Evolutionary conservation across 2,329 filamentous ascomycete species (phyloP).

Genomic region (Colletotrichum musicola): DNA sequence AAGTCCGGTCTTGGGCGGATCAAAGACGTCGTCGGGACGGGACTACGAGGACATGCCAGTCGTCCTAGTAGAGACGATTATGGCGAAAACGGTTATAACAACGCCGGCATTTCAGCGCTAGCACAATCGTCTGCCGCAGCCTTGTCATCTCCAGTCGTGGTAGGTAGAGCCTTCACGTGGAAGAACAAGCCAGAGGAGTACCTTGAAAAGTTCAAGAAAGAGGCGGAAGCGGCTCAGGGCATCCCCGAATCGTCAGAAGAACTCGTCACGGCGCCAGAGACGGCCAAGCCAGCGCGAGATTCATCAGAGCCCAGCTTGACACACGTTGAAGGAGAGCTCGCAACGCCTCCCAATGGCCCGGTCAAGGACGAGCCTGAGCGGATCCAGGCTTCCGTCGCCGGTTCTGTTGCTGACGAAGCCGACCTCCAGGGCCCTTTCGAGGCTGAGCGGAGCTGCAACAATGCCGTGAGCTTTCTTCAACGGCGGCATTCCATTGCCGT

Average conservation of each 20-base stretch:
- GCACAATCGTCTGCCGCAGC: slow-evolving; percentile 50
- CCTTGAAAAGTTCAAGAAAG: slow-evolving; percentile 43
- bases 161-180: slow-evolving; percentile 71
- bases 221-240: slow-evolving; percentile 29
- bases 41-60: slow-evolving; percentile 64
- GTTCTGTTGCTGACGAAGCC: slow-evolving; percentile 69
- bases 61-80: slow-evolving; percentile 71
- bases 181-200: slow-evolving; percentile 75
- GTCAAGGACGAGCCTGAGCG: slow-evolving; percentile 32
- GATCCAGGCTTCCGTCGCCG: slow-evolving; percentile 62
- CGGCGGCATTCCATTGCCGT: slow-evolving; percentile 71
- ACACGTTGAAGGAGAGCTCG: slow-evolving; percentile 23
- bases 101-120: slow-evolving; percentile 50
- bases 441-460: slow-evolving; percentile 59
- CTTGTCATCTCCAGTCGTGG: slow-evolving; percentile 51
- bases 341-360: slow-evolving; percentile 16
- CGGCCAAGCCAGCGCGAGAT: slow-evolving; percentile 1
- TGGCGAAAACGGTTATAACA: slow-evolving; percentile 51
- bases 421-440: slow-evolving; percentile 69
- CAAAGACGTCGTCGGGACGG: slow-evolving; percentile 82
- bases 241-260: slow-evolving; percentile 25
- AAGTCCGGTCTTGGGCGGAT: slow-evolving; percentile 86
- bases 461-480: slow-evolving; percentile 63
- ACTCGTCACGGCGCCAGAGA: background rate
- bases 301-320: slow-evolving; percentile 21